Evolutionary conservation across 768 basidiomycete genomes (phyloP).

Genomic region (Russula olivacea): DNA sequence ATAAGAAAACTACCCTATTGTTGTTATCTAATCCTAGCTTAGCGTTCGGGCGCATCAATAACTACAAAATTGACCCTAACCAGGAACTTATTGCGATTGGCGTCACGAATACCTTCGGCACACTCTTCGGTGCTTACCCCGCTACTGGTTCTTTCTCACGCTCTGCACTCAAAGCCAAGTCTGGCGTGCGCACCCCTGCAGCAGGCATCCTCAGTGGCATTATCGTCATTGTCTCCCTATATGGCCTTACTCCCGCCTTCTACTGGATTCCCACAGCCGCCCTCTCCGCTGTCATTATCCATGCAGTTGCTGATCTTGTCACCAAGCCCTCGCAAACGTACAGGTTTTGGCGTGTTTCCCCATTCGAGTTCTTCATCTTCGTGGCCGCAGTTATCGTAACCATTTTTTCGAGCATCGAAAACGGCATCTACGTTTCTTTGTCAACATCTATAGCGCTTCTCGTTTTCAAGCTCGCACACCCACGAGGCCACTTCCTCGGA

Average conservation of each 20-base stretch:
- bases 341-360: constrained; percentile 89
- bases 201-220: constrained; percentile 82
- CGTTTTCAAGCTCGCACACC: constrained; percentile 79
- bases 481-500: constrained; percentile 88
- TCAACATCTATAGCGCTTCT: constrained; percentile 72
- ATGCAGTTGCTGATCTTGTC: constrained; percentile 84
- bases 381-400: constrained; percentile 81
- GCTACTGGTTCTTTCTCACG: constrained; percentile 98
- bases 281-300: constrained; percentile 92
- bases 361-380: constrained; percentile 79
- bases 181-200: constrained; percentile 92
- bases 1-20: no score
- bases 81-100: constrained; percentile 97
- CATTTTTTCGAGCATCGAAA: constrained; percentile 89
- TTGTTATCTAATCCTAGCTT: neutral
- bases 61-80: constrained; percentile 90
- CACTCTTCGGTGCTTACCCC: constrained; percentile 87
- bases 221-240: constrained; percentile 88
- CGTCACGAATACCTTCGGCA: constrained; percentile 90
- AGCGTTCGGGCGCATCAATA: constrained; percentile 93
- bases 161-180: constrained; percentile 93
- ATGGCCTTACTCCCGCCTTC: constrained; percentile 90
- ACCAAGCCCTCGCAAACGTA: constrained; percentile 80
- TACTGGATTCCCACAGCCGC: constrained; percentile 80
- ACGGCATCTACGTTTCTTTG: constrained; percentile 88